Percentiles rank a stretch among this genome's conserved stretches.
phyloP scores from a whole-genome alignment of 768 basidiomycete species.

The Collybiopsis confluens region DNA sequence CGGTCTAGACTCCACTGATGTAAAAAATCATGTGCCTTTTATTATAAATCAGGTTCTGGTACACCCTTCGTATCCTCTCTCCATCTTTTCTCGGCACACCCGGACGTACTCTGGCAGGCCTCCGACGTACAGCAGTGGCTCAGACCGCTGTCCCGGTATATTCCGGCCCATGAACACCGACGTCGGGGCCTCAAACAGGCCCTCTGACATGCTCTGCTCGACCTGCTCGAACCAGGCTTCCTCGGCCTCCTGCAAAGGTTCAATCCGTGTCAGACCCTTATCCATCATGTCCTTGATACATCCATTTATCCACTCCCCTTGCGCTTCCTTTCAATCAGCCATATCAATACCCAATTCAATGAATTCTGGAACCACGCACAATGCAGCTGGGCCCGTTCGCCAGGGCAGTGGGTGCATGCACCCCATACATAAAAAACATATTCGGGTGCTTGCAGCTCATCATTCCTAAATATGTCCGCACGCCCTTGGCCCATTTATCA shows the following conservation, averaged over 20 bases:
- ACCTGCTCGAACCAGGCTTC: background rate
- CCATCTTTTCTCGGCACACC: background rate
- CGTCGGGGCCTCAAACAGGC: background rate
- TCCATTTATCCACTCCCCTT: conserved; percentile 4
- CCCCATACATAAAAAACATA: conserved; percentile 10
- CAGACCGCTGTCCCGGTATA: background rate
- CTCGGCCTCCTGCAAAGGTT: background rate
- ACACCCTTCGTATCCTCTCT: background rate
- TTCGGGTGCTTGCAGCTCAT: conserved; percentile 18
- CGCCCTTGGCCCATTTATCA: conserved; percentile 19
- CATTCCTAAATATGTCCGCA: conserved; percentile 22
- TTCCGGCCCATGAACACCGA: conserved; percentile 4
- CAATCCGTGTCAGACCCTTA: conserved; percentile 2
- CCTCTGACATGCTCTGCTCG: background rate
- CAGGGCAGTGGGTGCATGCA: conserved; percentile 4
- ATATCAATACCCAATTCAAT: too few species aligned
- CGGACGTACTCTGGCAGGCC: background rate
- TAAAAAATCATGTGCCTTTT: too few species aligned
- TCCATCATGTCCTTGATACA: conserved; percentile 1
- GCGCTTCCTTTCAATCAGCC: background rate
- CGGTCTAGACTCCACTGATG: too few species aligned
- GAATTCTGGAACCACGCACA: conserved; percentile 13
- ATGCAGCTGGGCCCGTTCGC: conserved; percentile 21
- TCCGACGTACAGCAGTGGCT: background rate
- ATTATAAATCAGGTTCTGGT: background rate